Evolutionary conservation across 441 rosid genomes (phyloP).

Genomic region (Daphne laureola): DNA sequence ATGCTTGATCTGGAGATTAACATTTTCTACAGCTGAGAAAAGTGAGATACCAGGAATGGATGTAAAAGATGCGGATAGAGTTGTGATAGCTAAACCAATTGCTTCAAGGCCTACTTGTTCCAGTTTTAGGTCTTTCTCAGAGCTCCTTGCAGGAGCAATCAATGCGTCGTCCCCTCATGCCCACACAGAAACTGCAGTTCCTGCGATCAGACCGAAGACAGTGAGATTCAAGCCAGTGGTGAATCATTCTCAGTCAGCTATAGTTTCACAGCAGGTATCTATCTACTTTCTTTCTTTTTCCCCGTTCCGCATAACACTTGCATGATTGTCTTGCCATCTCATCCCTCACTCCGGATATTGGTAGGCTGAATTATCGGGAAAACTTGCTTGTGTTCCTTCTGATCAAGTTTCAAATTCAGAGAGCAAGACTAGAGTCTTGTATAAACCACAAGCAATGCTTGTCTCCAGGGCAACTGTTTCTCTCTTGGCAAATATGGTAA

Average conservation of each 20-base stretch:
- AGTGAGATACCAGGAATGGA: constrained; percentile 36
- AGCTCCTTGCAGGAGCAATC: constrained; percentile 58
- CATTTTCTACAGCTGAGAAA: constrained; percentile 1
- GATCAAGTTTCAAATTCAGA: constrained; percentile 31
- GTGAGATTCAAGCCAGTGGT: constrained; percentile 45
- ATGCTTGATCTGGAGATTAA: neutral
- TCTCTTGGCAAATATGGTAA: constrained; percentile 70
- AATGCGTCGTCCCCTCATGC: constrained; percentile 33
- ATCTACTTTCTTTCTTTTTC: constrained; percentile 7
- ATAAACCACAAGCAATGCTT: constrained; percentile 81
- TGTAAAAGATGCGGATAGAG: constrained; percentile 54
- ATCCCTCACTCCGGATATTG: constrained; percentile 10
- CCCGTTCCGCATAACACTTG: constrained; percentile 11
- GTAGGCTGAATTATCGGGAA: constrained; percentile 38
- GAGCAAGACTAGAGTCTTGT: constrained; percentile 37
- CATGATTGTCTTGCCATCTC: constrained; percentile 10
- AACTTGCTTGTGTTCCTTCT: constrained; percentile 24
- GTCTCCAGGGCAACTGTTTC: constrained; percentile 70
- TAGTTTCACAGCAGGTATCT: constrained; percentile 43
- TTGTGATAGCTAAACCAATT: constrained; percentile 66
- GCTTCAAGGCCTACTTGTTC: constrained; percentile 76
- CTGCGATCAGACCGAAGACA: constrained; percentile 73
- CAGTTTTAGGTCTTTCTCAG: constrained; percentile 55
- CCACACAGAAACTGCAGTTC: constrained; percentile 34
- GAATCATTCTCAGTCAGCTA: constrained; percentile 23